phyloP scores from a whole-genome alignment of 352 stramenopile species.

The Globisporangium nunn region DNA sequence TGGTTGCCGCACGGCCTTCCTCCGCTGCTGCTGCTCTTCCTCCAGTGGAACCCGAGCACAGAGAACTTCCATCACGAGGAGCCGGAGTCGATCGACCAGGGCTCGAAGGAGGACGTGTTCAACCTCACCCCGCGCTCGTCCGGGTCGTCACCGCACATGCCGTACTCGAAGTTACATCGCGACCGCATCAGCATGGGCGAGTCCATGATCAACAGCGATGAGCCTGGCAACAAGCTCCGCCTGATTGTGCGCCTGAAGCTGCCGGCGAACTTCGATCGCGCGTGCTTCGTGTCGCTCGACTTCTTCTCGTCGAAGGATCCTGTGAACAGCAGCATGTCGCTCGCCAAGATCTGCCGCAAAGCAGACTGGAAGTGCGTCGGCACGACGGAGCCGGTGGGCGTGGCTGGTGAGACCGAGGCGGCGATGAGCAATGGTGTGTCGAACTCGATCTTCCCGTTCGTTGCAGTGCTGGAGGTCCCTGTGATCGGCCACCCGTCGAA shows the following conservation, averaged over 20 bases:
- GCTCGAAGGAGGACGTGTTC: conserved; percentile 79
- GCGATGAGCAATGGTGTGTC: conserved; percentile 46
- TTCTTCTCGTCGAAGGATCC: conserved; percentile 76
- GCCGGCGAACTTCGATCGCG: conserved; percentile 62
- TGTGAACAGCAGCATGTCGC: conserved; percentile 35
- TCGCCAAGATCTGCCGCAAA: conserved; percentile 46
- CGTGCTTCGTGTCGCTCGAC: conserved; percentile 80
- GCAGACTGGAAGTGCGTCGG: conserved; percentile 80
- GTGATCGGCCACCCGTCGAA: conserved; percentile 75
- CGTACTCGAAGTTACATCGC: conserved; percentile 67
- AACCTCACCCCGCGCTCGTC: conserved; percentile 79
- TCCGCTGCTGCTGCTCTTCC: conserved; percentile 69
- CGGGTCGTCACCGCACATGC: conserved; percentile 69
- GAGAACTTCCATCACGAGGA: conserved; percentile 61
- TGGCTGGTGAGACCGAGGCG: conserved; percentile 54
- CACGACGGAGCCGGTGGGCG: conserved; percentile 69
- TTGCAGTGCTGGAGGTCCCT: conserved; percentile 79
- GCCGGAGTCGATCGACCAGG: conserved; percentile 47
- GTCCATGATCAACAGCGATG: conserved; percentile 72
- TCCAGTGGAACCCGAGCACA: conserved; percentile 83
- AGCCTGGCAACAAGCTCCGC: conserved; percentile 73
- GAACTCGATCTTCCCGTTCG: conserved; percentile 74
- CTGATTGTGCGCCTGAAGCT: conserved; percentile 81
- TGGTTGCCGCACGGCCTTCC: conserved; percentile 75
- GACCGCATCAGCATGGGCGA: conserved; percentile 73